Conservation (phyloP, 495 filamentous ascomycete genomes). For the Wilcoxina mikolae region DNA sequence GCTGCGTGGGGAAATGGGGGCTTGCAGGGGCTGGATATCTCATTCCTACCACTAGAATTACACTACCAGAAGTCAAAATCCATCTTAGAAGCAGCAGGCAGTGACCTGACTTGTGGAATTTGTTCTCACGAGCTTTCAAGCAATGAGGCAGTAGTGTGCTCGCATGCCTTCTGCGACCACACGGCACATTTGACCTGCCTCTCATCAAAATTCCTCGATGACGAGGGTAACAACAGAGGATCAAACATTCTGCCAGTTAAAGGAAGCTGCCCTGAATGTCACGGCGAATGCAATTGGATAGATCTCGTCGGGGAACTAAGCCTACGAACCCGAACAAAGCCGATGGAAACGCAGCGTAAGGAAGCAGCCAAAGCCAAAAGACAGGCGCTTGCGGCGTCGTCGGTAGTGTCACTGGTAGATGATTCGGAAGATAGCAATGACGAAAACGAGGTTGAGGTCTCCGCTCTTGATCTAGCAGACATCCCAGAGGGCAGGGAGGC, state of each 20-base stretch:
- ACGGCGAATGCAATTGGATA: conserved; percentile 48
- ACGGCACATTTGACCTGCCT: conserved; percentile 66
- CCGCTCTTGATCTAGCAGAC: not conserved
- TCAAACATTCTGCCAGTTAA: conserved; percentile 47
- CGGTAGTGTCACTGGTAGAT: not conserved
- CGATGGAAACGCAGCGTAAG: conserved; percentile 14
- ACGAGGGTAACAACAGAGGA: conserved; percentile 29
- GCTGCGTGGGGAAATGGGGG: conserved; percentile 27
- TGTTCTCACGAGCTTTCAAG: conserved; percentile 40
- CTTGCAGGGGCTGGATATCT: conserved; percentile 46
- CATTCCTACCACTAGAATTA: conserved; percentile 48
- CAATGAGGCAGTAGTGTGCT: conserved; percentile 51
- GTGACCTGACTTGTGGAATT: conserved; percentile 44
- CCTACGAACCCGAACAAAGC: conserved; percentile 32
- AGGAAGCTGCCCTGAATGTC: conserved; percentile 62
- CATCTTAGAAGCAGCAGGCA: conserved; percentile 32
- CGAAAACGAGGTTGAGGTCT: not conserved
- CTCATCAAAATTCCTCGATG: conserved; percentile 45
- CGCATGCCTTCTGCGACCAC: conserved; percentile 47
- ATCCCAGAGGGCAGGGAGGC: not conserved
- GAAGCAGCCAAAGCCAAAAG: conserved; percentile 4
- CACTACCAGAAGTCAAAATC: conserved; percentile 58
- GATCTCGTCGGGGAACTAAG: conserved; percentile 70
- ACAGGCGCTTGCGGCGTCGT: not conserved
- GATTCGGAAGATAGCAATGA: not conserved